These are phyloP conservation scores for Populus alba DNA, from an alignment of 345 rosid genomes.

Conservation along the genomic window DNA sequence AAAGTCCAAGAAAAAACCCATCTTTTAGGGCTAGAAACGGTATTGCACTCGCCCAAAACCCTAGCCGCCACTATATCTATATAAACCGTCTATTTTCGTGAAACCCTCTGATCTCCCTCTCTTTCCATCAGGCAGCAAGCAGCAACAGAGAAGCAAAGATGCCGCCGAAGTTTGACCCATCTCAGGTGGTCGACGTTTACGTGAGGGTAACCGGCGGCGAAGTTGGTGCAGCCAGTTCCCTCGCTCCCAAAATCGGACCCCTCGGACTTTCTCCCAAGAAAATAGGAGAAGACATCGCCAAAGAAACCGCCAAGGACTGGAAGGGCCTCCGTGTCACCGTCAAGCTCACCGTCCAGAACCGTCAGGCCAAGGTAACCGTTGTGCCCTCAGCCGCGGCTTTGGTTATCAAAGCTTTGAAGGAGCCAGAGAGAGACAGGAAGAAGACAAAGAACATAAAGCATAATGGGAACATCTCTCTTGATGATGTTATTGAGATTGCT, in stretches of 20 bases:
- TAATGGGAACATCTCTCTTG: slow-evolving; percentile 19
- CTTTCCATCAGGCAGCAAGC: neutral
- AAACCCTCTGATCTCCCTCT: neutral
- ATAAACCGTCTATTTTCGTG: neutral
- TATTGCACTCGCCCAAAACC: neutral
- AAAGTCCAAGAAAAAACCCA: neutral
- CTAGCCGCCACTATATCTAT: neutral
- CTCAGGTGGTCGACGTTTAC: slow-evolving; percentile 28
- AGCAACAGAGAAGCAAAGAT: slow-evolving; percentile 2
- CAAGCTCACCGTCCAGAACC: slow-evolving; percentile 31
- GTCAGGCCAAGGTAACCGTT: slow-evolving; percentile 22
- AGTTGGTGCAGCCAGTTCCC: slow-evolving; percentile 27
- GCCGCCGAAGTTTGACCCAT: slow-evolving; percentile 33
- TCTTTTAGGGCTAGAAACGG: neutral
- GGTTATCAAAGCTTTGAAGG: slow-evolving; percentile 26
- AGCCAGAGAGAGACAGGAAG: slow-evolving; percentile 33
- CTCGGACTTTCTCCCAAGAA: slow-evolving; percentile 31
- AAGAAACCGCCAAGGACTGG: slow-evolving; percentile 30
- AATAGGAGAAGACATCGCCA: slow-evolving; percentile 26
- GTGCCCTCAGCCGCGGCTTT: slow-evolving; percentile 26
- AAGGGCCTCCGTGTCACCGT: slow-evolving; percentile 31
- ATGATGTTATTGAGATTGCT: slow-evolving; percentile 23
- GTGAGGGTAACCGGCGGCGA: slow-evolving; percentile 30
- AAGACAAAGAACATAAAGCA: slow-evolving; percentile 30
- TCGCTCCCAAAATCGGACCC: slow-evolving; percentile 28